phyloP scores from a whole-genome alignment of 2,329 filamentous ascomycete species.

The Dactylonectria estremocensis region DNA sequence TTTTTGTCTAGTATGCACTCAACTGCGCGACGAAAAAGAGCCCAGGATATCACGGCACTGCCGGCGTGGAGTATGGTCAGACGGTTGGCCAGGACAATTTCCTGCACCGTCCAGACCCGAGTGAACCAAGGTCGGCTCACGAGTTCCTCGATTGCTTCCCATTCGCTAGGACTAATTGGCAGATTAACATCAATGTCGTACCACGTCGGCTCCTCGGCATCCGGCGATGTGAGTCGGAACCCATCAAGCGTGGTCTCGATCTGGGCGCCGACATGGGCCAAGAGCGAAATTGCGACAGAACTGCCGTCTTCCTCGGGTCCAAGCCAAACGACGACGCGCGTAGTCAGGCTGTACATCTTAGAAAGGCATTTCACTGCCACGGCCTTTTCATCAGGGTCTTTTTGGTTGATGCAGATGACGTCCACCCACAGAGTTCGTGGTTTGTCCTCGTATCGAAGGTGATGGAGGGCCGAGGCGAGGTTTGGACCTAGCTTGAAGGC shows the following conservation, averaged over 20 bases:
- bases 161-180: not conserved
- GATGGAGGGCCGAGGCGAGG: slow-evolving; percentile 7
- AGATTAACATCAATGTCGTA: not conserved
- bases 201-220: slow-evolving; percentile 6
- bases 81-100: slow-evolving; percentile 11
- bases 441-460: slow-evolving; percentile 16
- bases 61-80: slow-evolving; percentile 4
- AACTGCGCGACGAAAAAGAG: slow-evolving; percentile 2
- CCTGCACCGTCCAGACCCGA: slow-evolving; percentile 5
- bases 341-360: slow-evolving; percentile 4
- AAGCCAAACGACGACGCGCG: slow-evolving; percentile 15
- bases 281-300: not conserved
- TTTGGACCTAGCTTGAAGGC: slow-evolving; percentile 11
- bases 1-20: slow-evolving; percentile 10
- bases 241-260: slow-evolving; percentile 12
- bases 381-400: slow-evolving; percentile 17
- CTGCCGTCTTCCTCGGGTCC: slow-evolving; percentile 16
- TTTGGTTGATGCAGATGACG: slow-evolving; percentile 35
- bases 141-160: slow-evolving; percentile 1
- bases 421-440: slow-evolving; percentile 29
- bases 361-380: slow-evolving; percentile 21
- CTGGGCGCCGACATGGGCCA: slow-evolving; percentile 3
- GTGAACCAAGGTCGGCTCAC: slow-evolving; percentile 11
- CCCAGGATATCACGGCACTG: not conserved
- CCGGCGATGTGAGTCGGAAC: not conserved